Evolutionary conservation across 129 eudicot species (phyloP), one percentile per base, ranked within the genome.

Genomic region (Helichrysum umbraculigerum): DNA sequence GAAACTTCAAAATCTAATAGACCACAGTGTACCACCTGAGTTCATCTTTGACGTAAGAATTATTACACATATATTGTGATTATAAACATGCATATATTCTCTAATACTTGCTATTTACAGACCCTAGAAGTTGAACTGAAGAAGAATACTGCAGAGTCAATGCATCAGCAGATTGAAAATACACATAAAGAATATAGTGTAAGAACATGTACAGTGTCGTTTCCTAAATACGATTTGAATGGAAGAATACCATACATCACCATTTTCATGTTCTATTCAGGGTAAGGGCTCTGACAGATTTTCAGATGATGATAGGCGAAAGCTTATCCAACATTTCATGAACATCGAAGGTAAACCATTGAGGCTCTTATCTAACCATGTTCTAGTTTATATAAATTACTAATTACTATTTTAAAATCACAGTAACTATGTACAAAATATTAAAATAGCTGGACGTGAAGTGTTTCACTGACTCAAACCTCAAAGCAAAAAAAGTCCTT

Each of bases 11-110:
- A 81, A 83, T 54, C 92, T 91, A 42, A 85, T 91, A 73, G 92
- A 91, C 82, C 91, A 91, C 84, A 88, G 84, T 60, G 91, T 91
- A 58, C 88, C 94, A 25, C 91, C 97, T 7, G 90, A 83, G 76
- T 91, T 86, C 84, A 86, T 91, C 33, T 91, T 91, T 81, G 65
- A 81, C 51, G 97, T 91, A 85, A 80, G 83, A 64, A 52, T 7
- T 29, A 42, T 12, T 39, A 25, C 34, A 50, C 81, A 3, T 29
- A 78, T 34, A 58, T 25, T 57, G 56, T 6, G 21, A 66, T 70
- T 19, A 15, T 37, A 19, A 5, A 34, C 68, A 70, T 16, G 52
- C 39, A 33, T 6, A 44, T 62, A 34, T 58, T 44, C 61, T 71
- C 78, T 83, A 72, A 83, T 75, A 39, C 68, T 71, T 60, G 32